Evolutionary conservation across 768 basidiomycete genomes (phyloP).

Genomic region (Amanita rubescens): DNA sequence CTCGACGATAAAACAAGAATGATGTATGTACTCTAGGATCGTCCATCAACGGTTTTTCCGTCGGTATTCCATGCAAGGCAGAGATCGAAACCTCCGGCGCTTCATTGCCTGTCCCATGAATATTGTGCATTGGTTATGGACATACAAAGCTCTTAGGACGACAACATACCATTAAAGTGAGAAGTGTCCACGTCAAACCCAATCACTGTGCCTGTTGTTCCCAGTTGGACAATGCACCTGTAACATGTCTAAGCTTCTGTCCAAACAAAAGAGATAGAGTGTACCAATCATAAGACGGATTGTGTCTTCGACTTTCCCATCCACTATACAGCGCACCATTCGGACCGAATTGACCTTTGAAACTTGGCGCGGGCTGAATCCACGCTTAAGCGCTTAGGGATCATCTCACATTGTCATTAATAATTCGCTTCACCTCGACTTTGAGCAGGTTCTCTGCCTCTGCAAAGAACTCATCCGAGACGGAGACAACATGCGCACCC

Average conservation of each 20-base stretch:
- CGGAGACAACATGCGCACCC: constrained; percentile 64
- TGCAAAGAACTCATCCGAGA: constrained; percentile 97
- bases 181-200: constrained; percentile 94
- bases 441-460: constrained; percentile 76
- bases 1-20: background rate
- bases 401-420: background rate
- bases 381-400: background rate
- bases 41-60: constrained; percentile 36
- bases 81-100: constrained; percentile 78
- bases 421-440: constrained; percentile 53
- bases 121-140: constrained; percentile 5
- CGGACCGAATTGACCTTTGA: constrained; percentile 96
- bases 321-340: constrained; percentile 92
- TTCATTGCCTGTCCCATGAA: constrained; percentile 59
- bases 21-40: constrained; percentile 44
- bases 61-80: constrained; percentile 37
- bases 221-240: constrained; percentile 89
- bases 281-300: constrained; percentile 83
- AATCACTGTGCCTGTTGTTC: constrained; percentile 59
- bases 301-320: constrained; percentile 92
- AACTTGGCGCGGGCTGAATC: constrained; percentile 67
- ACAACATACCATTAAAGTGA: constrained; percentile 80
- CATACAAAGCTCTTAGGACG: background rate
- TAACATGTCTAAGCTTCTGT: background rate
- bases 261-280: background rate